Evolutionary conservation across 228 moss, liverwort and hornwort genomes (phyloP).

Genomic region (Sphagnum fallax): DNA sequence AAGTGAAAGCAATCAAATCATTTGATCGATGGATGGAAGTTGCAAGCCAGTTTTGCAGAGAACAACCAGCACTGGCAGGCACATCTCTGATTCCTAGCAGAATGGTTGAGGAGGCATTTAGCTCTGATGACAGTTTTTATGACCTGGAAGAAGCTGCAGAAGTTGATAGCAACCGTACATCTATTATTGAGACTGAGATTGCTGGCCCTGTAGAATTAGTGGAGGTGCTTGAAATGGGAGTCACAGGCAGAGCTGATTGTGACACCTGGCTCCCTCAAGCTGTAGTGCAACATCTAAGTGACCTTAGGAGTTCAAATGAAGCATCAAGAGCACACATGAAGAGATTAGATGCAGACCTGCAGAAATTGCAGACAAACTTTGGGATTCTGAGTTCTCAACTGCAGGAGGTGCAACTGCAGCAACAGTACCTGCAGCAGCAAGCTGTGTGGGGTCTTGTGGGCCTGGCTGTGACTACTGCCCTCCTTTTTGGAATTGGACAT

Average conservation of each 20-base stretch:
- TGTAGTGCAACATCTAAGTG: conserved; percentile 28
- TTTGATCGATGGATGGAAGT: conserved; percentile 44
- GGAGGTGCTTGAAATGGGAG: conserved; percentile 12
- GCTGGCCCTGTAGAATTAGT: conserved; percentile 17
- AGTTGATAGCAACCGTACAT: not conserved
- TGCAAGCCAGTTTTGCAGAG: conserved; percentile 35
- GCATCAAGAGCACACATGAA: conserved; percentile 31
- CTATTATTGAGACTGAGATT: conserved; percentile 7
- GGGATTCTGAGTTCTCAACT: conserved; percentile 6
- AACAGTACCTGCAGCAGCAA: conserved; percentile 17
- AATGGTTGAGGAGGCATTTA: conserved; percentile 2
- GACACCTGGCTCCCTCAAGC: conserved; percentile 31
- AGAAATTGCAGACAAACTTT: not conserved
- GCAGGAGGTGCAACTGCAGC: conserved; percentile 31
- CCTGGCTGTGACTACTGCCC: conserved; percentile 29
- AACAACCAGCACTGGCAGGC: conserved; percentile 26
- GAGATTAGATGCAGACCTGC: conserved; percentile 12
- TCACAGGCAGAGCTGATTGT: conserved; percentile 29
- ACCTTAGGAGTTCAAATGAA: conserved; percentile 33
- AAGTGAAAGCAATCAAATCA: conserved; percentile 39
- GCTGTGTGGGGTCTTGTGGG: conserved; percentile 36
- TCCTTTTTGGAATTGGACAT: conserved; percentile 34
- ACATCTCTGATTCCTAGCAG: conserved; percentile 12
- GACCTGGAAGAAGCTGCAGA: conserved; percentile 4
- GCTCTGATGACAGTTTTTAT: not conserved